phyloP scores from a whole-genome alignment of 2,329 filamentous ascomycete genomes.

The Fusarium robinianum region DNA sequence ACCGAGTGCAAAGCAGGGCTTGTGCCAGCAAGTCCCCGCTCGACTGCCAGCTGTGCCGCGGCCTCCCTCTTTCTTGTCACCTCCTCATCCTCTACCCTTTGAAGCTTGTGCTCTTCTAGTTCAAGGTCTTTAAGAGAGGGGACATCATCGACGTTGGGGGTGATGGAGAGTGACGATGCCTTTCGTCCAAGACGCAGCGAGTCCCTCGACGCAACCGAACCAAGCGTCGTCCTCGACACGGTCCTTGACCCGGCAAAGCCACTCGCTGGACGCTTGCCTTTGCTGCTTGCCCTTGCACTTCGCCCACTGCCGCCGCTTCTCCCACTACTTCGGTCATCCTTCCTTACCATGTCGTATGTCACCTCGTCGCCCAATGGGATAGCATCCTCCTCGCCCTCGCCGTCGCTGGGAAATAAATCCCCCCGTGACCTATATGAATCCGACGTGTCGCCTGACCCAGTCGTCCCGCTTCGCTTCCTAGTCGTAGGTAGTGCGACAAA shows the following conservation, averaged over 20 bases:
- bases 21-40: conserved; percentile 50
- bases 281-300: conserved; percentile 60
- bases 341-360: conserved; percentile 76
- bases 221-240: conserved; percentile 62
- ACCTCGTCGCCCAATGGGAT: conserved; percentile 94
- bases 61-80: conserved; percentile 57
- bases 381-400: conserved; percentile 85
- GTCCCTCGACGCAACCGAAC: conserved; percentile 46
- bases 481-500: conserved; percentile 38
- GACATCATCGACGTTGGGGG: conserved; percentile 45
- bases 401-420: conserved; percentile 88
- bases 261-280: conserved; percentile 57
- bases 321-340: conserved; percentile 72
- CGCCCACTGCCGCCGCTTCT: conserved; percentile 55
- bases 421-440: conserved; percentile 87
- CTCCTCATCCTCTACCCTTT: conserved; percentile 57
- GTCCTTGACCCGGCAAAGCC: conserved; percentile 52
- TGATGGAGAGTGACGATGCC: conserved; percentile 38
- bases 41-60: conserved; percentile 55
- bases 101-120: conserved; percentile 56
- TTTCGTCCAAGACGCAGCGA: conserved; percentile 36
- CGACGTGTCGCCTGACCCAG: conserved; percentile 77
- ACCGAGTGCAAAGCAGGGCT: conserved; percentile 13
- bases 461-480: conserved; percentile 73
- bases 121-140: conserved; percentile 57